Evolutionary conservation across 805 yeast species (phyloP), one percentile per base, ranked within the genome.

Genomic region (Metschnikowia dekortorum): DNA sequence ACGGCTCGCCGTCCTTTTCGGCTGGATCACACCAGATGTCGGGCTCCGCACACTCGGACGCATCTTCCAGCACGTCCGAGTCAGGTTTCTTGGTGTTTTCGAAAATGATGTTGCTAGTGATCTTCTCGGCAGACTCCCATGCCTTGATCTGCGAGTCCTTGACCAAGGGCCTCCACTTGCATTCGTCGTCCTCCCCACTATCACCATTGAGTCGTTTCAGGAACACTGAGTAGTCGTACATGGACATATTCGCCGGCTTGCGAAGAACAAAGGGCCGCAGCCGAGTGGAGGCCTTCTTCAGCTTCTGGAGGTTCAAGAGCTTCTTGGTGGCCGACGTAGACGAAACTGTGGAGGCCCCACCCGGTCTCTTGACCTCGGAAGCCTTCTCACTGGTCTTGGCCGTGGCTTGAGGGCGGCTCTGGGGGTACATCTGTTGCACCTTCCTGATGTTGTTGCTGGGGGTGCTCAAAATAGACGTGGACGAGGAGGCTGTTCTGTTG

Each of bases 71-170:
- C 10, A 50, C 47, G 8, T 47, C 53, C 16, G 48, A 22, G 29
- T 43, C 50, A 60, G 32, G 54, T 52, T 44, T 62, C 68, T 28
- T 62, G 13, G 61, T 61, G 44, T 60, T 59, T 42, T 68, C 72
- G 50, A 73, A 72, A 2, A 73, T 70, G 33, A 72, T 53, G 47
- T 65, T 71, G 28, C 61, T 56, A 49, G 68, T 65, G 39, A 70
- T 65, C 53, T 68, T 67, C 51, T 73, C 77, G 1, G 76, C 77
- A 29, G 70, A 65, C 52, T 73, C 77, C 78, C 78, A 73, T 16
- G 76, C 76, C 46, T 66, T 64, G 10, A 73, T 61, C 54, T 72
- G 76, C n/a, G 75, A 68, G 39, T 68, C 70, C 56, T 69, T 73
- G 8, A 71, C 57, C 13, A 65, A 61, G 1, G 74, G 75, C 22